A percentile compares a stretch with the other conserved stretches of the same genome.
phyloP scores from a whole-genome alignment of 345 rosid species.

The Eucalyptus coolabah region DNA sequence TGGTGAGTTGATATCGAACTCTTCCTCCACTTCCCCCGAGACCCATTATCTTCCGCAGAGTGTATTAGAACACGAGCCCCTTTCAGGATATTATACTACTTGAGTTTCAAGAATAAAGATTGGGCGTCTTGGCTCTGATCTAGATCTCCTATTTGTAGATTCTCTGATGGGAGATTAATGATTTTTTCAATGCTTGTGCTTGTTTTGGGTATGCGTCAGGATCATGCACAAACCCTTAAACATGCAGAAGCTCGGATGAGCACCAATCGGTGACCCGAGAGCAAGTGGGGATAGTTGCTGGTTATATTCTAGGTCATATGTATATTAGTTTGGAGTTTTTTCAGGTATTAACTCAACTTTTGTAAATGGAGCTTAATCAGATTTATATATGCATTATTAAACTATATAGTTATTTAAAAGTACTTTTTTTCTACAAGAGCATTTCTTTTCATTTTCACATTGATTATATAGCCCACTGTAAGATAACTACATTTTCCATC shows the following conservation, averaged over 20 bases:
- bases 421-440: too few species aligned
- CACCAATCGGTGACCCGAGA: neutral
- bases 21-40: neutral
- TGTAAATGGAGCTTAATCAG: neutral
- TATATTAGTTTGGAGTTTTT: too few species aligned
- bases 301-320: neutral
- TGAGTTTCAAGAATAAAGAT: neutral
- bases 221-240: neutral
- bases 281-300: neutral
- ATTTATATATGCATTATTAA: too few species aligned
- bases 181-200: neutral
- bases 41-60: neutral
- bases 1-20: slow-evolving; percentile 1
- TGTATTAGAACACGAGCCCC: neutral
- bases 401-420: too few species aligned
- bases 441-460: too few species aligned
- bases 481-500: too few species aligned
- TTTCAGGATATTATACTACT: neutral
- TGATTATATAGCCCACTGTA: too few species aligned
- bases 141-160: neutral
- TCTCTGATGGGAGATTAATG: neutral
- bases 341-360: too few species aligned
- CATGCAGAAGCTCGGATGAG: neutral
- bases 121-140: neutral
- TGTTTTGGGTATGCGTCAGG: neutral